These are phyloP conservation scores for Aquilaria yunnanensis DNA, from an alignment of 345 rosid genomes.

Conservation along the genomic window DNA sequence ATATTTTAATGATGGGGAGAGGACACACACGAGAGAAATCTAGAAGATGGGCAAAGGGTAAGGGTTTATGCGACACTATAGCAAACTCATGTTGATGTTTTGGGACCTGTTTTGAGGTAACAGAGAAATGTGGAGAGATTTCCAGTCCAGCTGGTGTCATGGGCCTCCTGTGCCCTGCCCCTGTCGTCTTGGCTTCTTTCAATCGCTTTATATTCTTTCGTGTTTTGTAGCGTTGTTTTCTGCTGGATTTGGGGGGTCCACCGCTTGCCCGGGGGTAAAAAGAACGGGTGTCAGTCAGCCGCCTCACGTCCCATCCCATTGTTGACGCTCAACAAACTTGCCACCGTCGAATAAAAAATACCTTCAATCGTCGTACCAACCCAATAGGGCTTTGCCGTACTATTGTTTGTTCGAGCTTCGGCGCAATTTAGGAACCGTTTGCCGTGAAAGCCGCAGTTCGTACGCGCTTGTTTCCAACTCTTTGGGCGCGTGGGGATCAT, in stretches of 20 bases:
- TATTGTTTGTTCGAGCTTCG: no score
- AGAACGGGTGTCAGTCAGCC: neutral
- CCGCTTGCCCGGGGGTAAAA: neutral
- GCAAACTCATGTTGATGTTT: neutral
- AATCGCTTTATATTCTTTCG: no score
- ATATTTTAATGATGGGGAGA: neutral
- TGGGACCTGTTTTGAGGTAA: neutral
- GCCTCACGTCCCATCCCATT: neutral
- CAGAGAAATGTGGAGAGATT: neutral
- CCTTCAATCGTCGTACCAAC: no score
- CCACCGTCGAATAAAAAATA: no score
- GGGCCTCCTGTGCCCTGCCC: neutral
- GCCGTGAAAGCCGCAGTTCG: no score
- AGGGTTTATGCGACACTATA: neutral
- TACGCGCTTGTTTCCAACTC: no score
- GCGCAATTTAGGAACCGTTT: no score
- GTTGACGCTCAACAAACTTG: no score
- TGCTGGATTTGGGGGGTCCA: conserved; percentile 3
- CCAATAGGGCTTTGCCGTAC: no score
- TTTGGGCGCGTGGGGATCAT: no score
- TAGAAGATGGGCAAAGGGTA: conserved; percentile 11
- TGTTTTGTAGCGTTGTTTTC: neutral
- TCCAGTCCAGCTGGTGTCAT: neutral
- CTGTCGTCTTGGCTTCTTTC: no score
- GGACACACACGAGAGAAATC: neutral